These are phyloP conservation scores for Populus alba DNA, from an alignment of 345 rosid species.

Conservation along the genomic window DNA sequence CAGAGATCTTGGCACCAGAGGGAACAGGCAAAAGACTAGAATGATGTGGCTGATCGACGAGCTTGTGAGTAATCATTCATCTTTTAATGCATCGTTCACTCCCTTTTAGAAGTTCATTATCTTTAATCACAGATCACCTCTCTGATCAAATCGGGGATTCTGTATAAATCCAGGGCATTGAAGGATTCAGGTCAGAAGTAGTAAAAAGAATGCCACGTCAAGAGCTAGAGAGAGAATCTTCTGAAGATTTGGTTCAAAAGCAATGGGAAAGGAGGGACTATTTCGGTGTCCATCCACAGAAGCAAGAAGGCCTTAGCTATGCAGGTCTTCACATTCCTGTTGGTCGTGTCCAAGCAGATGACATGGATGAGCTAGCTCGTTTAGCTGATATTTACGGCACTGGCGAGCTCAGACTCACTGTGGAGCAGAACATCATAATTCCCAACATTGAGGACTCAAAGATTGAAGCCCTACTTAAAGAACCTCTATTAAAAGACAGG, in stretches of 20 bases:
- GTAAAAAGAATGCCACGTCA: conserved; percentile 64
- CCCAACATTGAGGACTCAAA: conserved; percentile 76
- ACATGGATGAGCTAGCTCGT: conserved; percentile 83
- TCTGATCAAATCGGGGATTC: background rate
- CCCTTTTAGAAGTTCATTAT: background rate
- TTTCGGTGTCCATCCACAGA: conserved; percentile 82
- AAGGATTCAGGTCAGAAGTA: conserved; percentile 79
- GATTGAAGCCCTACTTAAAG: conserved; percentile 62
- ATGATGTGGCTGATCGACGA: conserved; percentile 99
- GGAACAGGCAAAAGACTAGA: conserved; percentile 86
- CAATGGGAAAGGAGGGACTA: conserved; percentile 84
- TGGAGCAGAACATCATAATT: conserved; percentile 85
- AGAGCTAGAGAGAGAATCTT: conserved; percentile 63
- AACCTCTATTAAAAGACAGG: conserved; percentile 47
- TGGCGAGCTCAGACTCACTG: conserved; percentile 85
- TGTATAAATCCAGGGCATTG: conserved; percentile 60
- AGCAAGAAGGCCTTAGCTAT: conserved; percentile 79
- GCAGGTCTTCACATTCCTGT: conserved; percentile 86
- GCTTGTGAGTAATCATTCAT: conserved; percentile 52
- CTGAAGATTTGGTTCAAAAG: conserved; percentile 62
- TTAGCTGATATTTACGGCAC: conserved; percentile 76
- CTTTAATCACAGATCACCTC: background rate
- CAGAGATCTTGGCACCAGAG: conserved; percentile 87
- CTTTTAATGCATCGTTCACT: background rate
- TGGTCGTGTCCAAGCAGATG: conserved; percentile 85